Percentiles rank a stretch among this genome's conserved stretches.
phyloP scores from a whole-genome alignment of 306 rosid genomes.

The Parietaria judaica region DNA sequence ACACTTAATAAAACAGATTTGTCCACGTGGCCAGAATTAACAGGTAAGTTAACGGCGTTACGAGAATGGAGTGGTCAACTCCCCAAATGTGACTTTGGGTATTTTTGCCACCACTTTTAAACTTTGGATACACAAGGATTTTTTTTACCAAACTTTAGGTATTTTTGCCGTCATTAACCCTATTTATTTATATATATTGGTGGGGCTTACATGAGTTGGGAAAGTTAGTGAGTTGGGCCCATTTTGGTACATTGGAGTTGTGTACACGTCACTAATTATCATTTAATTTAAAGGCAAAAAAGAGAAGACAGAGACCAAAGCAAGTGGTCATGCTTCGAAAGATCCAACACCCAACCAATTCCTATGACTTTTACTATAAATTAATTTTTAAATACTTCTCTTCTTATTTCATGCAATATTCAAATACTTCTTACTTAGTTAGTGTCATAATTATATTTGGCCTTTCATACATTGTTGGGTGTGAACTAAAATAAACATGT shows the following conservation, averaged over 20 bases:
- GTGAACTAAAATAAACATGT: not conserved
- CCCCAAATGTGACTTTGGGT: too few relatives aligned
- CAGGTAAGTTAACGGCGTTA: too few relatives aligned
- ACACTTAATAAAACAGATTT: too few relatives aligned
- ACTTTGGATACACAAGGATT: too few relatives aligned
- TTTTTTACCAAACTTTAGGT: too few relatives aligned
- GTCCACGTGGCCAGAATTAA: too few relatives aligned
- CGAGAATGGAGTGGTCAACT: too few relatives aligned
- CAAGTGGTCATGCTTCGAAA: not conserved
- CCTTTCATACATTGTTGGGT: not conserved
- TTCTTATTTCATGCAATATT: not conserved
- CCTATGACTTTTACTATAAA: not conserved
- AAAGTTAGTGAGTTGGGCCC: conserved; percentile 17
- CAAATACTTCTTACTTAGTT: not conserved
- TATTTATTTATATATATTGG: not conserved
- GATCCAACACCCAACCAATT: not conserved
- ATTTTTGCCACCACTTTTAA: too few relatives aligned
- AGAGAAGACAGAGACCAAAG: conserved; percentile 6
- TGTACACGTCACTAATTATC: conserved; percentile 11
- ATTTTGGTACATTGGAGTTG: conserved; percentile 2
- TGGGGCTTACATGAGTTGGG: not conserved
- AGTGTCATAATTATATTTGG: not conserved
- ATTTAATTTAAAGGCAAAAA: not conserved
- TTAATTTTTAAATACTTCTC: too few relatives aligned
- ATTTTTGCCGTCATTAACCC: too few relatives aligned